Base-by-base conservation (phyloP, 257 asterid species). In the Echium plantagineum region DNA sequence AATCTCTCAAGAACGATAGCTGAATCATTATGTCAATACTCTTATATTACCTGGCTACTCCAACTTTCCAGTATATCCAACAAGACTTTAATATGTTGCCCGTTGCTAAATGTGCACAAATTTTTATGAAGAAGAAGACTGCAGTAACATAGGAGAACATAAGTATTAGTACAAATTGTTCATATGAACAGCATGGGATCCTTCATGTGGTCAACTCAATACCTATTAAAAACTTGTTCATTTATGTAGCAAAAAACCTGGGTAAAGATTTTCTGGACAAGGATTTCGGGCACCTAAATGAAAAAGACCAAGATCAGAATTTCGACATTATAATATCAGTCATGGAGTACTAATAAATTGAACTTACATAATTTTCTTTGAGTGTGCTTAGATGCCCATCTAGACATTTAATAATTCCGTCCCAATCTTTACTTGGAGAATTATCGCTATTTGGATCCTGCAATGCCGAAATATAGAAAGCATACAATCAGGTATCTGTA, bases 141-240 rank as follows among this genome's bases (percentile, higher is more conserved):
- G 69, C 75, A 68, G 59, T 74, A 26, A 61, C 46, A 22, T 26
- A 52, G 66, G 69, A 49, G 59, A 24, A 51, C 60, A 16, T 61
- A 20, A 35, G 46, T 35, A 35, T 17, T 58, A 46, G 22, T 31
- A 42, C 60, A n/a, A 47, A 46, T 20, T 30, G 24, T 12, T 19
- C 60, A 7, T 9, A 57, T 52, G 15, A 48, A 18, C 59, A 31
- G 18, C 32, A 16, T 64, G 13, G 54, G 51, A 21, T 53, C 21
- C 24, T 42, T 42, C 16, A 19, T 9, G 20, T 21, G 58, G 55
- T 31, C 38, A 20, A 54, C 10, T 20, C 18, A 30, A 67, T 69
- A 89, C 98, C 97, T 91, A 85, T 86, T 88, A 61, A 91, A 84
- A 63, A 88, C 90, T 73, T 85, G 94, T 26, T 85, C 95, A 71